Conservation (phyloP, 768 basidiomycete species). For the Psilocybe cyanescens region DNA sequence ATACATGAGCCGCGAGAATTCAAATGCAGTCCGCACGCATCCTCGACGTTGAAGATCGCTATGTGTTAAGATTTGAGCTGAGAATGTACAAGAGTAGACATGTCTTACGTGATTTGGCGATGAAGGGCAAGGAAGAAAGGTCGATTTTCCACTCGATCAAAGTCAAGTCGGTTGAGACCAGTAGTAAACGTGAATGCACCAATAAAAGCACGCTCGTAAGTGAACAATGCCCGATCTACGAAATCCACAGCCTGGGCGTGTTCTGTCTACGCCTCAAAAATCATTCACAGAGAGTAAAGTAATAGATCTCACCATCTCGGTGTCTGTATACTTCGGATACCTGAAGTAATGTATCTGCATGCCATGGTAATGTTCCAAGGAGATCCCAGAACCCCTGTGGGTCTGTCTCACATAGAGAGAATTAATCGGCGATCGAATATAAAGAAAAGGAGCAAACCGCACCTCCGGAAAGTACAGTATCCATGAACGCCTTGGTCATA, state of each 20-base stretch:
- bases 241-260: constrained; percentile 84
- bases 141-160: constrained; percentile 88
- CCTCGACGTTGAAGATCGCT: constrained; percentile 91
- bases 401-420: constrained; percentile 45
- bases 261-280: constrained; percentile 45
- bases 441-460: constrained; percentile 23
- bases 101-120: constrained; percentile 74
- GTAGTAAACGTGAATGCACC: constrained; percentile 85
- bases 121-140: constrained; percentile 91
- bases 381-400: constrained; percentile 80
- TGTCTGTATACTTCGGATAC: constrained; percentile 84
- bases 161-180: constrained; percentile 85
- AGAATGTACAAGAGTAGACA: neutral
- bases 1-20: constrained; percentile 86
- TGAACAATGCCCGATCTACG: constrained; percentile 91
- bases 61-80: neutral
- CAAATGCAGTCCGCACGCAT: constrained; percentile 87
- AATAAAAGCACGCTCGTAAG: constrained; percentile 89
- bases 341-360: constrained; percentile 90
- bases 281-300: neutral
- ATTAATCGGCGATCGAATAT: neutral
- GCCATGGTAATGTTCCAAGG: constrained; percentile 83
- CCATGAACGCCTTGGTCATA: constrained; percentile 80
- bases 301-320: constrained; percentile 70
- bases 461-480: constrained; percentile 84